These are phyloP conservation scores for Venturia oleaginea DNA, from an alignment of 2,329 filamentous ascomycete genomes.

Conservation along the genomic window DNA sequence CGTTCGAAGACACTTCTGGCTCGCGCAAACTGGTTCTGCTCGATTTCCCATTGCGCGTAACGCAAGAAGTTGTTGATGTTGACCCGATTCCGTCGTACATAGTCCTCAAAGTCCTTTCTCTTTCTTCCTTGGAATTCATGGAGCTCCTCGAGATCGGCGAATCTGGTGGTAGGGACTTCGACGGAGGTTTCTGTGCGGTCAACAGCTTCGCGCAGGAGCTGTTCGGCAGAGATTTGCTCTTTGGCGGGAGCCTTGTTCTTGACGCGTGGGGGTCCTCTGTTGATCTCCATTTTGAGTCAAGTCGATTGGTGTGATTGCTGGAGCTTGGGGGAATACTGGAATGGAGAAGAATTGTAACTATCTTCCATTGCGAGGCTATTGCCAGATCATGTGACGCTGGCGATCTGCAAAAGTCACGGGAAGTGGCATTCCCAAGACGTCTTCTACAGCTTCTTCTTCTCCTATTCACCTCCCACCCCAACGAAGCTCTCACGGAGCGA, in stretches of 20 bases:
- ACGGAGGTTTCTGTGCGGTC: slow-evolving; percentile 86
- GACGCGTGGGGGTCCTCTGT: slow-evolving; percentile 55
- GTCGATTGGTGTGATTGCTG: neutral
- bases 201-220: slow-evolving; percentile 92
- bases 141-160: slow-evolving; percentile 92
- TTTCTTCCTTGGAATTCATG: slow-evolving; percentile 96
- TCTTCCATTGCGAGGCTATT: neutral
- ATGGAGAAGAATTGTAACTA: neutral
- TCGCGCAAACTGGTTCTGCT: slow-evolving; percentile 93
- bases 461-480: too few relatives aligned
- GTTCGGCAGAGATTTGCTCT: slow-evolving; percentile 82
- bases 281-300: neutral
- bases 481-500: too few relatives aligned
- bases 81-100: slow-evolving; percentile 86
- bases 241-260: slow-evolving; percentile 96
- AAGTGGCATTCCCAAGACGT: too few relatives aligned
- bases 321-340: neutral
- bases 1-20: slow-evolving; percentile 91
- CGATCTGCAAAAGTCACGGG: neutral
- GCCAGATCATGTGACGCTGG: too few relatives aligned
- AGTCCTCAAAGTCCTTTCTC: slow-evolving; percentile 94
- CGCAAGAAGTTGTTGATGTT: slow-evolving; percentile 99
- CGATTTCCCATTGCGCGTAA: slow-evolving; percentile 94
- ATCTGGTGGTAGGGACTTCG: slow-evolving; percentile 86
- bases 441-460: too few relatives aligned